Evolutionary conservation across 2,329 filamentous ascomycete genomes (phyloP), one percentile per base, ranked within the genome.

Genomic region (Capronia americana): DNA sequence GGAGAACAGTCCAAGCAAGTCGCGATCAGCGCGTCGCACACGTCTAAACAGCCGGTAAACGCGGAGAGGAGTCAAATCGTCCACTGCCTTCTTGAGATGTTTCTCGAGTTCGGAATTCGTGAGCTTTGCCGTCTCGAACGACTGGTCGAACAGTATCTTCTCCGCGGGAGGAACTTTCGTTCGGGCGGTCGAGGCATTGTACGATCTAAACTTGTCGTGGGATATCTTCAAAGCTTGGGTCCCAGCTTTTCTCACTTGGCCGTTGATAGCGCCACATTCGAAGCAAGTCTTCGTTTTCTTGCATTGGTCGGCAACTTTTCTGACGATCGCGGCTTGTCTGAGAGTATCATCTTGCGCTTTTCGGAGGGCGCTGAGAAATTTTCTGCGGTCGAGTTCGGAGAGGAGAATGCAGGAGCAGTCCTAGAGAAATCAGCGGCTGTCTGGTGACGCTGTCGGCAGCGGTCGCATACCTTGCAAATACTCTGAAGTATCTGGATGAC

Each of bases 11-110:
- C 94, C 94, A 1, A 99, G 84, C 24, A 99, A 84, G 77, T 98
- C 93, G 76, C 94, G 97, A 77, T 99, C 95, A 7, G 87, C 87
- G 2, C 91, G 87, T 12, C 88, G 90, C 63, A 99, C 92, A 75
- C 90, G 88, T 78, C 93, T 93, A 82, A 99, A 97, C 34, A 99
- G 85, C 72, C 96, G 96, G 63, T 98, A 81, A 0, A 96, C 92
- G 66, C 92, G 86, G 26, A 98, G 83, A 0, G 95, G 93, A 72
- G 97, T 96, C 74, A 99, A 81, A 76, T 99, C 95, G 74, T 99
- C 95, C 80, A 95, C 91, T 0, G 93, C 95, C 76, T 96, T 96
- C 73, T 91, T 92, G 60, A 95, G 80, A 77, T 98, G 92, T 67
- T 96, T 96, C 56, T 98, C 93, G 26, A 98, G 80, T 67, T 98